Conservation (phyloP, 1,284 basidiomycete species). For the Rhodotorula sp. region DNA sequence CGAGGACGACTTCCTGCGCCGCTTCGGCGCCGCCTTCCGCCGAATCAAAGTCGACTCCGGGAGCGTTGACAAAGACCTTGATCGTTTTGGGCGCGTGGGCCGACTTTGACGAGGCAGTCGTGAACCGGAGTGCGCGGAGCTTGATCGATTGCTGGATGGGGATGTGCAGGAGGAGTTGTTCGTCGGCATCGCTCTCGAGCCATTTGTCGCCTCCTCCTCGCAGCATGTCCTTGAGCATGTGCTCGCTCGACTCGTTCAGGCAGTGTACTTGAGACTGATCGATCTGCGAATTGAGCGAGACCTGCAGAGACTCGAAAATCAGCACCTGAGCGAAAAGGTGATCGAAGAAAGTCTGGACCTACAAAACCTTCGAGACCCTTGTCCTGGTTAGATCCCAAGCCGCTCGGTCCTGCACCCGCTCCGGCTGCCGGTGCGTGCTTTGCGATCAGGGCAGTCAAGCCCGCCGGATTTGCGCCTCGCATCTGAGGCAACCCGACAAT, state of each 20-base stretch:
- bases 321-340: not conserved
- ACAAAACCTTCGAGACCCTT: constrained; percentile 44
- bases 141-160: constrained; percentile 40
- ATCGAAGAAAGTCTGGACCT: not conserved
- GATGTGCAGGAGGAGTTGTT: constrained; percentile 43
- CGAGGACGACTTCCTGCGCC: constrained; percentile 39
- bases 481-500: constrained; percentile 14
- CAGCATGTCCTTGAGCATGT: constrained; percentile 39
- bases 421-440: constrained; percentile 38
- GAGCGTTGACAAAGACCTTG: constrained; percentile 40
- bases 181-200: constrained; percentile 43
- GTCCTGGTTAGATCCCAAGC: constrained; percentile 11
- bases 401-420: not conserved
- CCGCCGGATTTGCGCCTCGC: constrained; percentile 41
- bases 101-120: constrained; percentile 23
- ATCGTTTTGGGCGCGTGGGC: constrained; percentile 39
- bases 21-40: constrained; percentile 34
- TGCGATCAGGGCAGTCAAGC: constrained; percentile 31
- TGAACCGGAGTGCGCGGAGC: constrained; percentile 41
- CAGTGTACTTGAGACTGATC: constrained; percentile 41
- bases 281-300: constrained; percentile 35
- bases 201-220: constrained; percentile 37
- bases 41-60: constrained; percentile 40
- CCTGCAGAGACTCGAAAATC: constrained; percentile 9
- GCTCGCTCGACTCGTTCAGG: constrained; percentile 40